Percentiles rank a stretch among this genome's conserved stretches.
Evolutionary conservation across 805 yeast species (phyloP).

Genomic region (Suhomyces vadensis): DNA sequence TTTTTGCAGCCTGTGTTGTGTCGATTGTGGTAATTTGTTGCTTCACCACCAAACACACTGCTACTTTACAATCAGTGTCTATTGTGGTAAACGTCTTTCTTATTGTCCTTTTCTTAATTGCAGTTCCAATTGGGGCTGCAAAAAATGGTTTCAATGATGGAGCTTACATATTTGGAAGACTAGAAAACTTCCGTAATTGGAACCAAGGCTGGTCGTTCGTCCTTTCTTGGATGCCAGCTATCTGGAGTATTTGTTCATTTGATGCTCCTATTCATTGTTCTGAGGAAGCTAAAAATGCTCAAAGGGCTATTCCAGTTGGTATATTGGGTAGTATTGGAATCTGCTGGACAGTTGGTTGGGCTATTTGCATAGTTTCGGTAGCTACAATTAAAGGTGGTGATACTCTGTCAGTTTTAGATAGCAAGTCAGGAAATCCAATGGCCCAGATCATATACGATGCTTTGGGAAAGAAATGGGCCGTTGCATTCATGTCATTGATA

Average conservation of each 20-base stretch:
- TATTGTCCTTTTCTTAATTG: conserved; percentile 57
- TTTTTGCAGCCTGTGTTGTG: conserved; percentile 60
- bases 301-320: conserved; percentile 64
- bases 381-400: conserved; percentile 55
- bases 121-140: conserved; percentile 60
- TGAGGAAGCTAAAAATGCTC: conserved; percentile 67
- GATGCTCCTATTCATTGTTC: conserved; percentile 74
- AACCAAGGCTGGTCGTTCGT: conserved; percentile 60
- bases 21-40: conserved; percentile 55
- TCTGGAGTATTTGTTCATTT: conserved; percentile 76
- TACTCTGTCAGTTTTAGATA: conserved; percentile 40
- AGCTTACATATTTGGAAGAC: conserved; percentile 54
- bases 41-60: conserved; percentile 55
- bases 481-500: conserved; percentile 60
- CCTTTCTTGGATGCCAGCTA: conserved; percentile 62
- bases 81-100: conserved; percentile 54
- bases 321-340: conserved; percentile 58
- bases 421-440: conserved; percentile 59
- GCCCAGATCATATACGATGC: conserved; percentile 66
- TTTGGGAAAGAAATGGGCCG: conserved; percentile 64
- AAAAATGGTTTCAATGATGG: conserved; percentile 37
- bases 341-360: conserved; percentile 61
- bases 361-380: conserved; percentile 51
- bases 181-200: conserved; percentile 55
- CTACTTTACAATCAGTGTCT: conserved; percentile 60